phyloP scores from a whole-genome alignment of 805 yeast species.

The Teunomyces aglyptinius region DNA sequence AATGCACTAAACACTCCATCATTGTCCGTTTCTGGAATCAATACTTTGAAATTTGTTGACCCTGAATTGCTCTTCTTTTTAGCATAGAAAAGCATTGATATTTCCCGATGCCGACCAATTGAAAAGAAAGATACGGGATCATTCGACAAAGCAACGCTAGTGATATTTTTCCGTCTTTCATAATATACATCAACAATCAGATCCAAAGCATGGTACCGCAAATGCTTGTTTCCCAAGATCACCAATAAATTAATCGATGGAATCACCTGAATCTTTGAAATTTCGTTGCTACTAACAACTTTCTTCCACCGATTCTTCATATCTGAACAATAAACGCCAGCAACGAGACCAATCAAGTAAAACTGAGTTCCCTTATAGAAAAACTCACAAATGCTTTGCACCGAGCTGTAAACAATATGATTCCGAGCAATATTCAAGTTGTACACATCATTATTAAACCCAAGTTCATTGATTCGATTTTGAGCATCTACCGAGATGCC shows the following conservation, averaged over 20 bases:
- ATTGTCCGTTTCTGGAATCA: constrained; percentile 56
- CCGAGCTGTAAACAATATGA: constrained; percentile 31
- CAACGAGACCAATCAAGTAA: constrained; percentile 56
- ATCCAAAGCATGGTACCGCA: constrained; percentile 63
- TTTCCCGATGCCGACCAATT: constrained; percentile 66
- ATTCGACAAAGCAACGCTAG: constrained; percentile 50
- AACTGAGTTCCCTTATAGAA: constrained; percentile 44
- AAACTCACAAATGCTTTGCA: constrained; percentile 47
- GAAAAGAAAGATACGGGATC: constrained; percentile 57
- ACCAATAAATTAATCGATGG: constrained; percentile 55
- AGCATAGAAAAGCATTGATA: constrained; percentile 55
- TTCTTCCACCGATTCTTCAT: constrained; percentile 54
- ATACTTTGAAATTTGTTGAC: constrained; percentile 53
- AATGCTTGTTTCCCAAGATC: constrained; percentile 54
- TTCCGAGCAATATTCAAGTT: constrained; percentile 16
- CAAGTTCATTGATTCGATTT: constrained; percentile 18
- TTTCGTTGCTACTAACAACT: constrained; percentile 50
- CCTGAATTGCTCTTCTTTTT: constrained; percentile 48
- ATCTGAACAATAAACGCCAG: constrained; percentile 61
- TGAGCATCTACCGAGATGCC: constrained; percentile 21
- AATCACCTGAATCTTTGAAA: constrained; percentile 61
- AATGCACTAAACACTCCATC: constrained; percentile 43
- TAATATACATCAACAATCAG: constrained; percentile 60
- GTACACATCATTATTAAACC: constrained; percentile 27
- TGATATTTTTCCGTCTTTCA: constrained; percentile 34